Evolutionary conservation across 306 rosid species (phyloP).

Genomic region (Biancaea sappan): DNA sequence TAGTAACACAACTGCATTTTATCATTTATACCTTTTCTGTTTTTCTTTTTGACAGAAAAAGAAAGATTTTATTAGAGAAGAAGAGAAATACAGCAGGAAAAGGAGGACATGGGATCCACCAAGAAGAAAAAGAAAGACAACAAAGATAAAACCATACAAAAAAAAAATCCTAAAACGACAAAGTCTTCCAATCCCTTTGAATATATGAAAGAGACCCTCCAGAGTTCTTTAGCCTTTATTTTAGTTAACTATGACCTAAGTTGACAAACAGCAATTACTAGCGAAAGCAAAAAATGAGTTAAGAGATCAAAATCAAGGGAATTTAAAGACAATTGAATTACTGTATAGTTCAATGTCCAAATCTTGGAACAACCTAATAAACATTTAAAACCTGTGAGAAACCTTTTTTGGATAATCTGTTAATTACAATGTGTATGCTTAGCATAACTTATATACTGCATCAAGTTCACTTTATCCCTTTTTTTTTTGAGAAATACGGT

Average conservation of each 20-base stretch:
- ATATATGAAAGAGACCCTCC: too few relatives aligned
- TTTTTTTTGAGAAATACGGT: not conserved
- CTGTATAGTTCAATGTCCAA: not conserved
- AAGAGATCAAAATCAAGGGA: slow-evolving; percentile 4
- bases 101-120: too few relatives aligned
- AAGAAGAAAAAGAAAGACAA: not conserved
- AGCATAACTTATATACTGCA: not conserved
- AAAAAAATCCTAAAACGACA: too few relatives aligned
- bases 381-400: not conserved
- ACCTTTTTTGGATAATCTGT: slow-evolving; percentile 6
- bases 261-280: not conserved
- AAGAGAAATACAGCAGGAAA: too few relatives aligned
- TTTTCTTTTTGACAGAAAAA: too few relatives aligned
- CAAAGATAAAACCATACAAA: slow-evolving; percentile 6
- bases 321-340: not conserved
- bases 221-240: not conserved
- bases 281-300: not conserved
- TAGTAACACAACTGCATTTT: not conserved
- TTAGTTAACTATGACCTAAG: slow-evolving; percentile 5
- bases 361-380: not conserved
- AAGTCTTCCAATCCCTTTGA: too few relatives aligned
- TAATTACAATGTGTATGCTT: slow-evolving; percentile 1
- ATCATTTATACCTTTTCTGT: not conserved
- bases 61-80: too few relatives aligned
- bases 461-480: not conserved